These are phyloP conservation scores for Scleroderma bovista DNA, from an alignment of 768 basidiomycete species.

Conservation along the genomic window DNA sequence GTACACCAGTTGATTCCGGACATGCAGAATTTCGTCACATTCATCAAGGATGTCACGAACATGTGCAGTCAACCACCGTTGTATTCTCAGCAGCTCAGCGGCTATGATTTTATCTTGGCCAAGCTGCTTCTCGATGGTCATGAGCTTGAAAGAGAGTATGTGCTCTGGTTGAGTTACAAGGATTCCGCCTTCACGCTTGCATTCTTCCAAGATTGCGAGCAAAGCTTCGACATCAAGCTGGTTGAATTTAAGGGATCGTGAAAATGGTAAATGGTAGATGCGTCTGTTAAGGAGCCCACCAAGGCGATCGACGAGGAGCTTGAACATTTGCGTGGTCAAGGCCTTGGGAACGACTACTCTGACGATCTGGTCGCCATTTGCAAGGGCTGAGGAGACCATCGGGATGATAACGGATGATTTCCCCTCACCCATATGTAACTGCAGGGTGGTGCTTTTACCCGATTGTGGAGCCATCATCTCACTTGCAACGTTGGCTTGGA, in stretches of 20 bases:
- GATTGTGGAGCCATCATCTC: constrained; percentile 24
- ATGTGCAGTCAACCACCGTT: constrained; percentile 14
- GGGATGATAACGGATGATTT: constrained; percentile 33
- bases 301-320: constrained; percentile 19
- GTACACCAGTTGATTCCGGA: constrained; percentile 35
- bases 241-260: constrained; percentile 11
- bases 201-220: constrained; percentile 8
- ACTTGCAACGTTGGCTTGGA: constrained; percentile 19
- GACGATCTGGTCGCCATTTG: constrained; percentile 18
- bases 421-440: constrained; percentile 31
- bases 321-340: constrained; percentile 22
- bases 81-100: constrained; percentile 4
- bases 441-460: constrained; percentile 16
- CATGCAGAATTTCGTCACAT: constrained; percentile 36
- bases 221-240: neutral
- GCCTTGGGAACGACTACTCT: constrained; percentile 27
- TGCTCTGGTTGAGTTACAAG: constrained; percentile 29
- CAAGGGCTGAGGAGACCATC: constrained; percentile 15
- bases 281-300: constrained; percentile 24
- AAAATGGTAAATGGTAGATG: constrained; percentile 24
- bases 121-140: constrained; percentile 12
- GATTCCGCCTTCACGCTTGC: constrained; percentile 16
- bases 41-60: constrained; percentile 41
- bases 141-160: constrained; percentile 25
- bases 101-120: neutral